phyloP scores from a whole-genome alignment of 1,284 basidiomycete genomes.

The Microbotryum scabiosae region DNA sequence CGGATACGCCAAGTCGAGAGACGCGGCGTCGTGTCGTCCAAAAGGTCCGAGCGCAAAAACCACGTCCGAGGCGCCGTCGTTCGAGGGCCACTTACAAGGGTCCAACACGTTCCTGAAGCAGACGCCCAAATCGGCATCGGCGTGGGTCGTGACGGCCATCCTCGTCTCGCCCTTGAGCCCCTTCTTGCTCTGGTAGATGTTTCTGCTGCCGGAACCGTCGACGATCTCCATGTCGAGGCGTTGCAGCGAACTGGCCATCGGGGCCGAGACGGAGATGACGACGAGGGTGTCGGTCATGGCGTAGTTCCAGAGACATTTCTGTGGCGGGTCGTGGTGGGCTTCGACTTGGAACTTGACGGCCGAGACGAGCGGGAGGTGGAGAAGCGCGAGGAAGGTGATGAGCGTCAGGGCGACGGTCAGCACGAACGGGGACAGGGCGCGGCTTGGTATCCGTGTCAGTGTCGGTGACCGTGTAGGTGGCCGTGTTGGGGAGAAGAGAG shows the following conservation, averaged over 20 bases:
- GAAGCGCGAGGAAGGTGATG: not conserved
- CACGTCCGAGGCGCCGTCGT: not conserved
- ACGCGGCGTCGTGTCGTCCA: not conserved
- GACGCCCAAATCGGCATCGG: slow-evolving; percentile 87
- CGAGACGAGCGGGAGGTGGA: not conserved
- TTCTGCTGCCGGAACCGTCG: slow-evolving; percentile 76
- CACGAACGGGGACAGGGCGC: not conserved
- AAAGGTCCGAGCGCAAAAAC: not conserved
- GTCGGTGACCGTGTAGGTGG: not conserved
- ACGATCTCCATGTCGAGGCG: slow-evolving; percentile 88
- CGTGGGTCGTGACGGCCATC: slow-evolving; percentile 87
- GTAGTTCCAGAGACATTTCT: slow-evolving; percentile 88
- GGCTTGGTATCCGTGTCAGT: not conserved
- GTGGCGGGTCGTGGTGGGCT: slow-evolving; percentile 57
- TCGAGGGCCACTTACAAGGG: slow-evolving; percentile 50
- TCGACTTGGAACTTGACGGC: slow-evolving; percentile 77
- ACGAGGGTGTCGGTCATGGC: slow-evolving; percentile 78
- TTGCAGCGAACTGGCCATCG: slow-evolving; percentile 30
- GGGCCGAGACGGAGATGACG: slow-evolving; percentile 64
- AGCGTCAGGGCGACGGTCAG: not conserved
- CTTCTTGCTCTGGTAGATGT: slow-evolving; percentile 84
- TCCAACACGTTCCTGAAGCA: slow-evolving; percentile 79
- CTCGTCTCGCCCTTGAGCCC: slow-evolving; percentile 83
- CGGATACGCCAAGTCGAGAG: not conserved
- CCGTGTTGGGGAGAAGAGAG: not conserved